These are phyloP conservation scores for Stylonectria norvegica DNA, from an alignment of 2,329 filamentous ascomycete genomes.

Conservation along the genomic window DNA sequence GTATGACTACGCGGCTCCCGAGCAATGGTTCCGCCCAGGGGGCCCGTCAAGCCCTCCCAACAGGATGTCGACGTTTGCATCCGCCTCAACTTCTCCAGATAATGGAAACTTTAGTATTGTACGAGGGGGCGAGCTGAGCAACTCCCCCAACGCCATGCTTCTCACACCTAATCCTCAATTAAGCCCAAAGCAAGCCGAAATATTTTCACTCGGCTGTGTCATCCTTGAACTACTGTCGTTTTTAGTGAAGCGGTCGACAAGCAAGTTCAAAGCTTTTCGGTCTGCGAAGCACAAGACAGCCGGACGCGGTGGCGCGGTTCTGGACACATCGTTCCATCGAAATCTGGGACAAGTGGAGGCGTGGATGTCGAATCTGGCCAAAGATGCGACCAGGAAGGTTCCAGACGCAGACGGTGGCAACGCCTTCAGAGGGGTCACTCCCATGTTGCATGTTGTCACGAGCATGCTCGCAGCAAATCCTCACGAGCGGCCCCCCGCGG, in stretches of 20 bases:
- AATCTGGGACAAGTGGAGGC: slow-evolving; percentile 65
- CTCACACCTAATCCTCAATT: slow-evolving; percentile 42
- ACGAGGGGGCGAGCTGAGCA: slow-evolving; percentile 24
- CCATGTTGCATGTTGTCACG: slow-evolving; percentile 50
- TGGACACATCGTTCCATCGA: slow-evolving; percentile 69
- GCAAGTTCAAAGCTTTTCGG: slow-evolving; percentile 64
- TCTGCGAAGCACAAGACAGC: slow-evolving; percentile 60
- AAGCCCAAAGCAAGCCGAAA: slow-evolving; percentile 59
- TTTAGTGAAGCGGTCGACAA: slow-evolving; percentile 63
- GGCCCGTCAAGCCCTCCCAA: slow-evolving; percentile 34
- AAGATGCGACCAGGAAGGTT: slow-evolving; percentile 52
- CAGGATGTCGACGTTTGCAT: slow-evolving; percentile 29
- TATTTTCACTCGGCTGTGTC: slow-evolving; percentile 71
- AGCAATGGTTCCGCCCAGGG: slow-evolving; percentile 52
- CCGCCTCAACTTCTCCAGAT: slow-evolving; percentile 33
- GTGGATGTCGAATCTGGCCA: slow-evolving; percentile 63
- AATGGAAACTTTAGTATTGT: slow-evolving; percentile 36
- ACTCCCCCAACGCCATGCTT: slow-evolving; percentile 32
- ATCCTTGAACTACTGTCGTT: slow-evolving; percentile 70
- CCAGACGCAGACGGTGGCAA: slow-evolving; percentile 38
- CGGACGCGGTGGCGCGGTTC: slow-evolving; percentile 56
- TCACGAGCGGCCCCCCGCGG: slow-evolving; percentile 49
- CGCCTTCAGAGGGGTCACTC: slow-evolving; percentile 49
- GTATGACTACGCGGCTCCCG: slow-evolving; percentile 72
- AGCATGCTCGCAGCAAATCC: slow-evolving; percentile 54